Evolutionary conservation across 2,329 filamentous ascomycete genomes (phyloP), one percentile per base, ranked within the genome.

Genomic region (Apiospora arundinis): DNA sequence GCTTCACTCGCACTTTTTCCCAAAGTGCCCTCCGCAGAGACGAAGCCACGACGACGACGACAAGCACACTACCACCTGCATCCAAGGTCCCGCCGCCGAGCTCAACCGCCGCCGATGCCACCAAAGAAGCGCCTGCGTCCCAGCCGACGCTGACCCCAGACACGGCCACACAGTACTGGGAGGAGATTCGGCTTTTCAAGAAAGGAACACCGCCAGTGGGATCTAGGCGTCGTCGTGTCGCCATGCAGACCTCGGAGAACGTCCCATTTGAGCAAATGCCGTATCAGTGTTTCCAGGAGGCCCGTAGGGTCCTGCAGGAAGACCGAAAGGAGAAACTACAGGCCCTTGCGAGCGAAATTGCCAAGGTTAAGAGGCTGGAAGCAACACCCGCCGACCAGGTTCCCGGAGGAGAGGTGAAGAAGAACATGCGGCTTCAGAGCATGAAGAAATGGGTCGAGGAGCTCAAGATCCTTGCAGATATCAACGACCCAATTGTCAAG

Each of bases 221-320:
- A 68, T 97, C 95, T 65, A 91, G 95, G 76, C 90, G 95, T 86
- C 92, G 95, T 74, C 92, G 95, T 80, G 89, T 91, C 40, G 93
- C 93, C 40, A 82, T 95, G 73, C 90, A 87, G 78, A 89, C 85
- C 77, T 88, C 85, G 48, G 83, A 87, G 73, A 88, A 92, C 77
- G 85, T 97, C 68, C 94, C 95, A 37, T 98, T 99, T 80, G 94
- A 97, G 85, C 93, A 95, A 80, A 86, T 99, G 75, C 96, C 96
- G 23, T 99, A 97, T 84, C 95, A 98, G 87, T 96, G 94, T 83
- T 99, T 98, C 85, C 96, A 99, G 83, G 95, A 98, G 84, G 96
- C 96, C 52, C 90, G 95, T 74, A 93, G 94, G 80, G 83, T 98
- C 67, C 85, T 99, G 70, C 87, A 91, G 69, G 90, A 89, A 70